Conservation (phyloP, 1,284 basidiomycete species). For the Malassezia arunalokei region DNA sequence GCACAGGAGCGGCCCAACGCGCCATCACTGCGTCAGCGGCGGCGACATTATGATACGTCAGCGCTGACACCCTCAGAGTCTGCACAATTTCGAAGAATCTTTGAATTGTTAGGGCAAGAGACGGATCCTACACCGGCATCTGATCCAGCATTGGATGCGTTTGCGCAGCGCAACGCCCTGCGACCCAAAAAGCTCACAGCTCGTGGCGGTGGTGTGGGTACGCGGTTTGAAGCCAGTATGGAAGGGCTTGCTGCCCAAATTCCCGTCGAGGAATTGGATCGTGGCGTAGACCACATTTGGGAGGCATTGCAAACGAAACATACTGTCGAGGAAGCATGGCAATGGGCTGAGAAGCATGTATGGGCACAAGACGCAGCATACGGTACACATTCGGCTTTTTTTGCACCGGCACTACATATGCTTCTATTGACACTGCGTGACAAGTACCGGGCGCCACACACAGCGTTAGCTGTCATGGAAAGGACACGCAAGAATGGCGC, state of each 20-base stretch:
- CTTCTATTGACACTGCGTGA: constrained; percentile 31
- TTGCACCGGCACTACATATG: constrained; percentile 32
- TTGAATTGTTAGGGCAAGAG: constrained; percentile 10
- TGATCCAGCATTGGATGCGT: not conserved
- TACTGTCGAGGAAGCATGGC: not conserved
- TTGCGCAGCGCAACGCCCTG: constrained; percentile 9
- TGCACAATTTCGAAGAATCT: constrained; percentile 14
- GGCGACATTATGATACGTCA: constrained; percentile 1
- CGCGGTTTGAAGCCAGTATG: constrained; percentile 6
- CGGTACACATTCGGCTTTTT: constrained; percentile 30
- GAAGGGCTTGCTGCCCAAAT: constrained; percentile 12
- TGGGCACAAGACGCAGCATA: constrained; percentile 8
- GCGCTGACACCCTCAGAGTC: constrained; percentile 8
- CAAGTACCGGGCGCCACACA: constrained; percentile 24
- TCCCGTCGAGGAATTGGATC: constrained; percentile 8
- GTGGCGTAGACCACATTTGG: constrained; percentile 11
- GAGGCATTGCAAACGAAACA: constrained; percentile 6
- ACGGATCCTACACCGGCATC: not conserved
- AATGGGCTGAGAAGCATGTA: constrained; percentile 10
- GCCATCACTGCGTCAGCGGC: not conserved
- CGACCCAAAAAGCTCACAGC: not conserved
- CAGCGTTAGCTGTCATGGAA: constrained; percentile 22
- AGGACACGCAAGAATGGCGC: constrained; percentile 23
- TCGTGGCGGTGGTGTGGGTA: constrained; percentile 15
- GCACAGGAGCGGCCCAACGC: constrained; percentile 5